phyloP scores from a whole-genome alignment of 352 stramenopile genomes.

The Phytophthora kernoviae region DNA sequence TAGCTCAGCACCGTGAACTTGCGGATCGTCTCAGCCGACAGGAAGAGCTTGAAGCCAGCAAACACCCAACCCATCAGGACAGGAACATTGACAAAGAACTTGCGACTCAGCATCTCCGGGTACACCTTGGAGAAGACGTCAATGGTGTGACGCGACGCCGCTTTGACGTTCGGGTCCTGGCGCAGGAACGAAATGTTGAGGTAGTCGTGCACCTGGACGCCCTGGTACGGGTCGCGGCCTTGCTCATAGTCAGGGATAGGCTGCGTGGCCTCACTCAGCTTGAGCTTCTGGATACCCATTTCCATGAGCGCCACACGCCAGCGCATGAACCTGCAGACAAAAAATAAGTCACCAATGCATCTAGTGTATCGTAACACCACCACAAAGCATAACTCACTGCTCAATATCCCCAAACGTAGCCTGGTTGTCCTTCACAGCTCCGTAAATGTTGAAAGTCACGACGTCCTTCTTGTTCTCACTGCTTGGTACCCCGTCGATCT shows the following conservation, averaged over 20 bases:
- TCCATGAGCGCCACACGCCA: slow-evolving; percentile 38
- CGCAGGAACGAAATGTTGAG: slow-evolving; percentile 36
- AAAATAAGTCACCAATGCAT: background rate
- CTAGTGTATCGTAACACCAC: background rate
- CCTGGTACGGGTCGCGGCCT: slow-evolving; percentile 30
- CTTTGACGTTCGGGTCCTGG: slow-evolving; percentile 33
- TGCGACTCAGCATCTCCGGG: slow-evolving; percentile 35
- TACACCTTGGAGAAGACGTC: slow-evolving; percentile 36
- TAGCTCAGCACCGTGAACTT: slow-evolving; percentile 38
- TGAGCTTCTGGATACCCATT: slow-evolving; percentile 35
- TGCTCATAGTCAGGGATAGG: slow-evolving; percentile 32
- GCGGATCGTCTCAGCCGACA: slow-evolving; percentile 23
- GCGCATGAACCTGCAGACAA: slow-evolving; percentile 22
- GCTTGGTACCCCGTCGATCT: slow-evolving; percentile 23
- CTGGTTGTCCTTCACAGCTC: slow-evolving; percentile 37
- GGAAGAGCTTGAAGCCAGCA: slow-evolving; percentile 31
- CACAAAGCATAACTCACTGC: slow-evolving; percentile 9
- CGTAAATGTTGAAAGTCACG: slow-evolving; percentile 38
- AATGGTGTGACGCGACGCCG: slow-evolving; percentile 29
- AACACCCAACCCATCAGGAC: slow-evolving; percentile 37
- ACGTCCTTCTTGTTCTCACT: slow-evolving; percentile 36
- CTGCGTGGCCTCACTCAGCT: slow-evolving; percentile 26
- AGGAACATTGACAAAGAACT: slow-evolving; percentile 36
- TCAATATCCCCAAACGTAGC: slow-evolving; percentile 31
- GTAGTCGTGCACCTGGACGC: slow-evolving; percentile 35